Evolutionary conservation across 2,329 filamentous ascomycete genomes (phyloP).

Genomic region (Myotisia sp.): DNA sequence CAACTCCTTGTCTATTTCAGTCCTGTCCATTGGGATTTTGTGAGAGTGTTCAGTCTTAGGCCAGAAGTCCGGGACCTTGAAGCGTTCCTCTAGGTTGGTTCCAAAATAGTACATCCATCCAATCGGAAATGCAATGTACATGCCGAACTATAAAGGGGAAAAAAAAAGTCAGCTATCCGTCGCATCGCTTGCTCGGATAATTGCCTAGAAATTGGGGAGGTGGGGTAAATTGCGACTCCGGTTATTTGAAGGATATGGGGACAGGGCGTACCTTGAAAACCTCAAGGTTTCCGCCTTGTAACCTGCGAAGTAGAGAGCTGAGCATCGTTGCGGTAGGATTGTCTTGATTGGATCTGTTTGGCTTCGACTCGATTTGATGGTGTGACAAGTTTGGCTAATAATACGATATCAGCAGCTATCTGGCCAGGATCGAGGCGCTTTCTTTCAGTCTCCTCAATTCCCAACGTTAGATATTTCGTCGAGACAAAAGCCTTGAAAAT

Average conservation of each 20-base stretch:
- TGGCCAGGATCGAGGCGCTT: too few relatives aligned
- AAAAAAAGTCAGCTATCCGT: too few relatives aligned
- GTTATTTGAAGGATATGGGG: not conserved
- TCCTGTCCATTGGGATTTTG: constrained; percentile 38
- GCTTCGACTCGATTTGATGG: too few relatives aligned
- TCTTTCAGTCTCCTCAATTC: too few relatives aligned
- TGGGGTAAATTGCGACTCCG: too few relatives aligned
- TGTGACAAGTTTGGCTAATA: too few relatives aligned
- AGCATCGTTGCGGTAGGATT: constrained; percentile 28
- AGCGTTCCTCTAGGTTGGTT: constrained; percentile 88
- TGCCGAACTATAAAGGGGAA: constrained; percentile 59
- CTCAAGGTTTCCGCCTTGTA: constrained; percentile 83
- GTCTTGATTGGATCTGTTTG: too few relatives aligned
- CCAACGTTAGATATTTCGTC: too few relatives aligned
- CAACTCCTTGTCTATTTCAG: constrained; percentile 61
- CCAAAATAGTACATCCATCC: constrained; percentile 99
- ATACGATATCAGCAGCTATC: too few relatives aligned
- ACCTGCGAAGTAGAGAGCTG: constrained; percentile 30
- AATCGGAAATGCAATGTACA: constrained; percentile 98
- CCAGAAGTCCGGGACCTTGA: constrained; percentile 86
- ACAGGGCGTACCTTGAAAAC: constrained; percentile 62
- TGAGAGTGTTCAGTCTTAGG: constrained; percentile 50
- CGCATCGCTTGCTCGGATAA: too few relatives aligned
- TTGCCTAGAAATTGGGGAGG: too few relatives aligned
- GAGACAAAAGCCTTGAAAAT: too few relatives aligned